Base-by-base conservation (phyloP, 2,329 filamentous ascomycete genomes). In the Sclerotinia sclerotiorum region DNA sequence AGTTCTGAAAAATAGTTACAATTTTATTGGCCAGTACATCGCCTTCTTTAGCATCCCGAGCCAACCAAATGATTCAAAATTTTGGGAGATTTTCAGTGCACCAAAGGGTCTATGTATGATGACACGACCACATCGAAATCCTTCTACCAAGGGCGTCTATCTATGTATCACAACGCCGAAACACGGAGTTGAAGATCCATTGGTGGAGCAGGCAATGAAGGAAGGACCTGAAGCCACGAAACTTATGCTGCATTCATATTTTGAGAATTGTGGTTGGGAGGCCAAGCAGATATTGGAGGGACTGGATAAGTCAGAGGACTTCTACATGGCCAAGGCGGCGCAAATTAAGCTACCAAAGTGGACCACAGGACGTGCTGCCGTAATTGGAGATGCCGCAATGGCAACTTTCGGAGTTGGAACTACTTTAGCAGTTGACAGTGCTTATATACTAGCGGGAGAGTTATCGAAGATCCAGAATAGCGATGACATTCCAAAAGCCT, bases 361-460 rank as follows among this genome's bases (percentile, higher is more conserved):
- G 78, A 76, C 68, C 39, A 76, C 72, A 27, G 79, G 85, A 3
- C 71, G 74, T 7, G 71, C 72, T 21, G 78, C 87, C 4, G 75
- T 88, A 2, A 76, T 87, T 3, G 85, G 85, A 5, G 85, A 88
- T 74, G 84, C 84, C 3, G 85, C 77, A 2, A 82, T 80, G 69
- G 78, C 78, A 6, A 76, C 78, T 19, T 81, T 80, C 1, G 82
- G 82, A 0, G 76, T 77, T 65, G 81, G 81, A 8, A 82, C 80
- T 5, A 78, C 77, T 11, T 72, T 77, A 4, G 79, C 80, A 0
- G 73, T 84, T 19, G 73, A 79, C 2, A 78, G 79, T 7, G 82
- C 80, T 2, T 84, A 84, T 72, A 70, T 84, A 5, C 75, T 85
- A 42, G 82, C 82, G 0, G 82, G 83, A 6, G 82, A 82, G 73